A percentile compares a stretch with the other conserved stretches of the same genome.
phyloP scores from a whole-genome alignment of 2,329 filamentous ascomycete genomes.

The Sordariomycetes sp. region DNA sequence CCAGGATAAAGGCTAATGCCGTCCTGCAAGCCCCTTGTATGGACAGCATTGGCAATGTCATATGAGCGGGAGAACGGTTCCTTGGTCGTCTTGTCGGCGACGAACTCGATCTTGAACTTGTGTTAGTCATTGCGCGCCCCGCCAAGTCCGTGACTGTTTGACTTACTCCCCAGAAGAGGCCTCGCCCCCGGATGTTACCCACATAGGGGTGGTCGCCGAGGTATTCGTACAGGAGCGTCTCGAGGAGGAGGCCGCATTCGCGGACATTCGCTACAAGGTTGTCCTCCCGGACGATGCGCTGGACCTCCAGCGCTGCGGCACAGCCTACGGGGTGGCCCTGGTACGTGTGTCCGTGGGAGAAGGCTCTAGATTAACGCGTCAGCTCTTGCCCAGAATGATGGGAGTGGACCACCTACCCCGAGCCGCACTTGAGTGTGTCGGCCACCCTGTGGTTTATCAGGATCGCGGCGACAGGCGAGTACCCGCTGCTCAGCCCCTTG shows the following conservation, averaged over 20 bases:
- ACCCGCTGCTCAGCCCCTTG: slow-evolving; percentile 57
- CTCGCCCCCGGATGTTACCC: slow-evolving; percentile 49
- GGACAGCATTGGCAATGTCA: too few relatives aligned
- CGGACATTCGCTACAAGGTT: slow-evolving; percentile 48
- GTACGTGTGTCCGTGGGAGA: slow-evolving; percentile 49
- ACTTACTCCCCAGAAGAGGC: slow-evolving; percentile 35
- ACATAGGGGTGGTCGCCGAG: slow-evolving; percentile 38
- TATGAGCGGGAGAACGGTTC: slow-evolving; percentile 13
- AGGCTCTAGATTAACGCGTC: slow-evolving; percentile 6
- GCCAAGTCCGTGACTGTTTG: too few relatives aligned
- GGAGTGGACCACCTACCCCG: slow-evolving; percentile 8
- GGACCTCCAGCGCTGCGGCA: slow-evolving; percentile 51
- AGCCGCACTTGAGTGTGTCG: slow-evolving; percentile 26
- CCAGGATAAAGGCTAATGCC: too few relatives aligned
- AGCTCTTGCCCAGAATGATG: too few relatives aligned
- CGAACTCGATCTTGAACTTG: slow-evolving; percentile 22
- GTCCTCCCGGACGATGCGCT: slow-evolving; percentile 45
- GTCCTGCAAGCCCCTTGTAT: too few relatives aligned
- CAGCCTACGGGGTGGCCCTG: slow-evolving; percentile 51
- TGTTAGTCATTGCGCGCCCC: too few relatives aligned
- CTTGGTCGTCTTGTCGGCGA: slow-evolving; percentile 23
- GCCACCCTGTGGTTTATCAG: slow-evolving; percentile 42
- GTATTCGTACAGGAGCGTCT: slow-evolving; percentile 26
- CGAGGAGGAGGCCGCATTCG: slow-evolving; percentile 38
- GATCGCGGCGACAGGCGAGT: slow-evolving; percentile 49